phyloP scores from a whole-genome alignment of 257 asterid species.

The Solanum clarkiae region DNA sequence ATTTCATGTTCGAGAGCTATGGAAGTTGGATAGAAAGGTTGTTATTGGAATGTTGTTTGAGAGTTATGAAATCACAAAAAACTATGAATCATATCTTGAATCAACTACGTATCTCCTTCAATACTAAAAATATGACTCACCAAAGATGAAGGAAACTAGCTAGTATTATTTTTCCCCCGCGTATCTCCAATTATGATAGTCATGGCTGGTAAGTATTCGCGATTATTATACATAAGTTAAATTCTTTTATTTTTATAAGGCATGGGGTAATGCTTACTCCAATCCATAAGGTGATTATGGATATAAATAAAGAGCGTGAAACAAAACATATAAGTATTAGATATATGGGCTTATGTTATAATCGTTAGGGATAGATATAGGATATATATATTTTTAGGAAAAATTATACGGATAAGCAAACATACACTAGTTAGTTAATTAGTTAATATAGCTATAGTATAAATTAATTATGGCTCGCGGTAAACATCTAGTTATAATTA shows the following conservation, averaged over 20 bases:
- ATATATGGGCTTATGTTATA: no score
- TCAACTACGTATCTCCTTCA: slow-evolving; percentile 45
- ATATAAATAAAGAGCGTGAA: slow-evolving; percentile 15
- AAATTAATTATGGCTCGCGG: no score
- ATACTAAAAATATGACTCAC: slow-evolving; percentile 36
- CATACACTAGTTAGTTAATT: no score
- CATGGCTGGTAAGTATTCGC: slow-evolving; percentile 50
- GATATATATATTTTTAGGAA: no score
- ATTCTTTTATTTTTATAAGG: slow-evolving; percentile 13
- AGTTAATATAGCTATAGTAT: no score
- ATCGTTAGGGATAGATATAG: no score
- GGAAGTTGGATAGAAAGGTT: slow-evolving; percentile 33
- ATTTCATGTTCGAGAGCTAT: no score
- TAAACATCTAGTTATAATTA: no score
- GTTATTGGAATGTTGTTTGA: slow-evolving; percentile 40
- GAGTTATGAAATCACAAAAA: slow-evolving; percentile 33
- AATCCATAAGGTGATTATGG: slow-evolving; percentile 33
- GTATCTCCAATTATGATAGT: slow-evolving; percentile 37
- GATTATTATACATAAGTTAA: not conserved
- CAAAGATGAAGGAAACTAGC: slow-evolving; percentile 21
- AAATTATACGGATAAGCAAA: no score
- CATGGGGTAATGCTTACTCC: slow-evolving; percentile 52
- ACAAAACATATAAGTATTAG: slow-evolving; percentile 7
- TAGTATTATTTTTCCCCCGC: slow-evolving; percentile 34
- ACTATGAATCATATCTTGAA: slow-evolving; percentile 16